Evolutionary conservation across 306 rosid genomes (phyloP), one percentile per base, ranked within the genome.

Genomic region (Lathyrus aphaca): DNA sequence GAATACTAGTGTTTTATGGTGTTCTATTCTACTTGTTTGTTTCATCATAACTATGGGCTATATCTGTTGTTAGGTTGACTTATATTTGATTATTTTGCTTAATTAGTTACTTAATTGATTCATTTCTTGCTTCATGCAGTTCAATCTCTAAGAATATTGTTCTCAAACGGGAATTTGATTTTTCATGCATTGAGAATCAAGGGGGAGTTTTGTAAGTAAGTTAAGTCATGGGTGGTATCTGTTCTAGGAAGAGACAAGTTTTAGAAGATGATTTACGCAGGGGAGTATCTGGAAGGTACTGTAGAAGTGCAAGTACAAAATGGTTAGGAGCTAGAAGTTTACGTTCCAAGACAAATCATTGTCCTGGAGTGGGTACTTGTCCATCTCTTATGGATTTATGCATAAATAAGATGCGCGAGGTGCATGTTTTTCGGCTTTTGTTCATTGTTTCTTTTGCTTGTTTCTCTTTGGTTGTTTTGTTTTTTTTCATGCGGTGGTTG

Each of bases 301-400:
- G 55, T 59, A 88, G 75, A 80, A 82, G 77, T 75, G 71, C 61
- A 59, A 85, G 88, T 45, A 51, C 81, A 13, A 88, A 82, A 83
- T 88, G 95, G 95, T 74, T 65, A 39, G 76, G 84, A 43, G 17
- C 82, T 15, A 66, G 82, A 48, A 53, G 79, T 62, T 75, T 69
- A 29, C 82, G 82, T 35, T 75, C 82, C 42, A 63, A 29, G 79
- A 53, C 73, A 7, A 80, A 68, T 55, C 79, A 57, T 62, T 53
- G 21, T 8, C 43, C 77, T 4, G 87, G 85, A 69, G 80, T 72
- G 57, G 81, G 76, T n/a, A 67, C 32, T 27, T 70, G 81, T 73
- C 87, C 91, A 19, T 86, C 95, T 14, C 87, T 88, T 4, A 62
- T 88, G 87, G 87, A 86, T 21, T 74, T 88, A 38, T 86, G 95